Conservation (phyloP, 179 eudicot species). For the Silene coronaria region DNA sequence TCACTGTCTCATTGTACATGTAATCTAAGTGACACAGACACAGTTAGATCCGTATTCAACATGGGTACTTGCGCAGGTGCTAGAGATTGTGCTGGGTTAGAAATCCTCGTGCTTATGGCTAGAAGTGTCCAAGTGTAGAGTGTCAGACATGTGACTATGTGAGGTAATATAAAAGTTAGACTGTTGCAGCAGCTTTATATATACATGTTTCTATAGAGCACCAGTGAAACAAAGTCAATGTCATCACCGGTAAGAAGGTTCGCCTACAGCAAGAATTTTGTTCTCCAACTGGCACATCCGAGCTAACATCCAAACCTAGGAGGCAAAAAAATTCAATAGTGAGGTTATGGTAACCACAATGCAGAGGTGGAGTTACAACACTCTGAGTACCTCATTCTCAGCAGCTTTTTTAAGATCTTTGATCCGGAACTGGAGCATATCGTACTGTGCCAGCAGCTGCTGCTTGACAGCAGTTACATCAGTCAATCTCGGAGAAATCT, state of each 20-base stretch:
- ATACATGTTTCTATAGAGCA: not conserved
- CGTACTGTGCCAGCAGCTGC: slow-evolving; percentile 87
- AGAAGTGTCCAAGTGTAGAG: not conserved
- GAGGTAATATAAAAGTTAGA: not conserved
- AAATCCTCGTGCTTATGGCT: not conserved
- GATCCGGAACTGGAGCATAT: slow-evolving; percentile 82
- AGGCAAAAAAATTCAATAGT: slow-evolving; percentile 1
- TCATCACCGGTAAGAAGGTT: slow-evolving; percentile 80
- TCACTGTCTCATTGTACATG: not conserved
- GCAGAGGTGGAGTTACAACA: not conserved
- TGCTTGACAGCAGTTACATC: slow-evolving; percentile 67
- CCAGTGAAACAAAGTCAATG: not conserved
- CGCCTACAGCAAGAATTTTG: slow-evolving; percentile 90
- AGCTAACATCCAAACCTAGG: slow-evolving; percentile 92
- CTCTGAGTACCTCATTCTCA: slow-evolving; percentile 70
- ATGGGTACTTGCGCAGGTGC: not conserved
- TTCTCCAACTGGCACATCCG: slow-evolving; percentile 96
- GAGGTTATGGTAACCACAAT: not conserved
- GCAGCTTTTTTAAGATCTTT: slow-evolving; percentile 70
- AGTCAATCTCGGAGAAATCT: slow-evolving; percentile 67
- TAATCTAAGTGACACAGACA: not conserved
- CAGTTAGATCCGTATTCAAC: not conserved
- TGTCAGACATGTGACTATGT: not conserved
- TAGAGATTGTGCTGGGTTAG: not conserved
- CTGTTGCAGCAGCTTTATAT: not conserved